Evolutionary conservation across 129 eudicot genomes (phyloP), one percentile per base, ranked within the genome.

Genomic region (Gnaphalium uliginosum): DNA sequence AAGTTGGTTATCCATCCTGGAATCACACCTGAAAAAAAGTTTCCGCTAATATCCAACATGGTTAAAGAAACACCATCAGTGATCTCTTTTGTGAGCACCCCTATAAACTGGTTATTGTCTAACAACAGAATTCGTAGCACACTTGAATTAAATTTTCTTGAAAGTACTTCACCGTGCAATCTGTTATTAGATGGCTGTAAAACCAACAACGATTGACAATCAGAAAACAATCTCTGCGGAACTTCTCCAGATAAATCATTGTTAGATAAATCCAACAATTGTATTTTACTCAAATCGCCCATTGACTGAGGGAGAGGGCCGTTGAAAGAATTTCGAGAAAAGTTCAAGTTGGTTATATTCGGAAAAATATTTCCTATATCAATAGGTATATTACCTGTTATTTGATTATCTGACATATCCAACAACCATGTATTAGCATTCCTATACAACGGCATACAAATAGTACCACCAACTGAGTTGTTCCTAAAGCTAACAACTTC

Each of bases 191-290:
- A 85, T 27, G 81, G 21, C 53, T 46, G 35, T 13, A 85, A 4
- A 7, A 7, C 6, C 0, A 0, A 0, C 26, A 81, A n/a, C n/a
- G 15, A 3, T 0, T 0, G 0, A 7, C 24, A n/a, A 4, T 61
- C n/a, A 64, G 53, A 30, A 15, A 50, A 48, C 71, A 85, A 69
- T 3, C 1, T 7, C 1, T 59, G 14, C 17, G 84, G 89, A 14
- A 85, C 57, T 81, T 78, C 76, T 70, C 83, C 89, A 10, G 79
- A 74, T 0, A 85, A 61, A 6, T 75, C 7, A 30, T 85, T 85
- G 2, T 46, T 0, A 0, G 86, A 70, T 32, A 85, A 75, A 71
- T 85, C 89, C 11, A 85, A 6, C 1, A 0, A 0, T 0, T 0
- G 0, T 7, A 80, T 3, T 7, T 0, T 1, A 18, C 68, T 5